Evolutionary conservation across 148 eudicot species (phyloP).

Genomic region (Gaultheria prostrata): DNA sequence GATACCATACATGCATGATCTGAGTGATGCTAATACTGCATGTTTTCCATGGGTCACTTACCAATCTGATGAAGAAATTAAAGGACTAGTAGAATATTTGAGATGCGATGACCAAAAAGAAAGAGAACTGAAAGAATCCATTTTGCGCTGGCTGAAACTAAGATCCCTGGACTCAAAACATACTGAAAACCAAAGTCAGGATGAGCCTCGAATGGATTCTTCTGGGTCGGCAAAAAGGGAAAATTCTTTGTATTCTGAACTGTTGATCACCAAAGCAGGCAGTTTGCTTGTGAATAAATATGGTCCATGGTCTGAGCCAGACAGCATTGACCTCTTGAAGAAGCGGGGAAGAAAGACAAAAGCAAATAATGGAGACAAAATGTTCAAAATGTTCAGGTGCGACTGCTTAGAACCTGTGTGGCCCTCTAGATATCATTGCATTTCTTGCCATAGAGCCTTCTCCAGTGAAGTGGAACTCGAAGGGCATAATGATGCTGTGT

Average conservation of each 20-base stretch:
- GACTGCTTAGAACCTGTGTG: constrained; percentile 64
- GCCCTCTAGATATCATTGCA: constrained; percentile 54
- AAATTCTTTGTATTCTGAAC: constrained; percentile 15
- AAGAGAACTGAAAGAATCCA: constrained; percentile 51
- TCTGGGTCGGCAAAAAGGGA: constrained; percentile 19
- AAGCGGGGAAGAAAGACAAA: constrained; percentile 36
- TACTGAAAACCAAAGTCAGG: constrained; percentile 28
- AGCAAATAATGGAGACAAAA: constrained; percentile 30
- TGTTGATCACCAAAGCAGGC: constrained; percentile 40
- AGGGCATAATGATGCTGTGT: constrained; percentile 39
- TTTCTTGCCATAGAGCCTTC: constrained; percentile 54
- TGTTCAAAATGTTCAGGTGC: constrained; percentile 49
- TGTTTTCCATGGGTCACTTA: constrained; percentile 47
- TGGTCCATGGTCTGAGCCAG: constrained; percentile 42
- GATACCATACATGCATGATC: constrained; percentile 25
- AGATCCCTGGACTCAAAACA: constrained; percentile 31
- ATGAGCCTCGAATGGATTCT: constrained; percentile 16
- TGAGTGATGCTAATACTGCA: constrained; percentile 20
- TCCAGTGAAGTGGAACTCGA: constrained; percentile 38
- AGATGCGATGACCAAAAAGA: constrained; percentile 46
- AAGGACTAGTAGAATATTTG: constrained; percentile 42
- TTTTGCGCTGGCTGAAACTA: constrained; percentile 44
- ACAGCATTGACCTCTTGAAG: constrained; percentile 26
- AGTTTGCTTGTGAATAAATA: constrained; percentile 40
- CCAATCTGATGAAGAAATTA: constrained; percentile 49